Base-by-base conservation (phyloP, 2,329 filamentous ascomycete species). In the Fusarium austroafricanum region DNA sequence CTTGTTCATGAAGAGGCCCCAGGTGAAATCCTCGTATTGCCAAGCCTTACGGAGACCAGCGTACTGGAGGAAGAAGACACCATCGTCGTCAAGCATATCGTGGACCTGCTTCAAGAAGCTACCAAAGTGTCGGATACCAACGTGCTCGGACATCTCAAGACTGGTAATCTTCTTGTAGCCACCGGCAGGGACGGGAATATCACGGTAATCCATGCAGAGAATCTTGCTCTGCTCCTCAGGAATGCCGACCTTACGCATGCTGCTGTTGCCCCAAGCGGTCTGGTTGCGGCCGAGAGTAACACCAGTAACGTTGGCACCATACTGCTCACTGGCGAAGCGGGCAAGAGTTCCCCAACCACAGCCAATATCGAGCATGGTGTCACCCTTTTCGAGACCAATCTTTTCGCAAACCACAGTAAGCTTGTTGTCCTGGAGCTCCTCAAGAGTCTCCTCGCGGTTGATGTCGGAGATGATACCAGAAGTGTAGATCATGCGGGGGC, bases 1-100 rank as follows among this genome's bases (percentile, higher is more conserved):
- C 85, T 97, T 97, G 90, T 98, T 98, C 94, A 98, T 97, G 87
- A 97, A 98, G 45, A 98, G 87, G 79, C 96, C 96, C 96, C 96
- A 98, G 80, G 95, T 92, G 51, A 97, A 87, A 82, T 98, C 95
- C 85, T 98, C 94, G 77, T 97, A 98, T 81, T 98, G 96, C 96
- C 96, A 98, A 68, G 87, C 85, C 84, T 96, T 96, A 74, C 96
- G 91, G 65, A 99, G 87, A 82, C 96, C 96, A 74, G 95, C 94
- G 74, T 96, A 94, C 81, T 98, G 96, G 64, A 98, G 86, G 87
- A 96, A 97, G 85, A 98, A 97, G 71, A 93, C 88, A 79, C 96
- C 96, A 71, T 98, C 94, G 71, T 98, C 96, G 66, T 97, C 93
- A 55, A 98, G 89, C 94, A 98, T 97, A 76, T 97, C 90, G 79